Evolutionary conservation across 805 yeast genomes (phyloP).

Genomic region (Metschnikowia orientalis): DNA sequence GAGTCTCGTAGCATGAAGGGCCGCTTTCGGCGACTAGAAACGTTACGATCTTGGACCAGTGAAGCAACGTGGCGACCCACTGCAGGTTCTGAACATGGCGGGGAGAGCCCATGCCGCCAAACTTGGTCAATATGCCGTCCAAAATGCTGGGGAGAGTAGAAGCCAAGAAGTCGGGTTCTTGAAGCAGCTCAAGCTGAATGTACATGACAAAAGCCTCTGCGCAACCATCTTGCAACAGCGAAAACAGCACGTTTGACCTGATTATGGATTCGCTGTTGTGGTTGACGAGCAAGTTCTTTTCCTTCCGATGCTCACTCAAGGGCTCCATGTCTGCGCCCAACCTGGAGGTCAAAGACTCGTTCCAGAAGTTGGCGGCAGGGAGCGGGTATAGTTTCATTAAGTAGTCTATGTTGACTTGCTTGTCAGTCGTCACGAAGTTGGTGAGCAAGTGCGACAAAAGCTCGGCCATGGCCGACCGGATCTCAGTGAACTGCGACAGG

Average conservation of each 20-base stretch:
- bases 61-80: constrained; percentile 29
- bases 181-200: constrained; percentile 39
- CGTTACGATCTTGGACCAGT: constrained; percentile 28
- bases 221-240: constrained; percentile 28
- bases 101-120: constrained; percentile 20
- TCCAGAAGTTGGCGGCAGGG: constrained; percentile 31
- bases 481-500: constrained; percentile 29
- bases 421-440: constrained; percentile 38
- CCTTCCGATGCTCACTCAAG: constrained; percentile 17
- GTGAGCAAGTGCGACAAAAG: constrained; percentile 30
- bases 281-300: constrained; percentile 18
- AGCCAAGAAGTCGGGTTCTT: constrained; percentile 34
- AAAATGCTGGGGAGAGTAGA: constrained; percentile 24
- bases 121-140: constrained; percentile 29
- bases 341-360: constrained; percentile 17
- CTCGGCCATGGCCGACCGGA: constrained; percentile 36
- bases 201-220: constrained; percentile 33
- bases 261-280: constrained; percentile 29
- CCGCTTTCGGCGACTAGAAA: constrained; percentile 36
- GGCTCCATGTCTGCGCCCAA: constrained; percentile 21
- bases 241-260: constrained; percentile 17
- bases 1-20: constrained; percentile 33
- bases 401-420: constrained; percentile 33
- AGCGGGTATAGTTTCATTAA: constrained; percentile 28
- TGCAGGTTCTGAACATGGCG: constrained; percentile 29